Percentiles rank a stretch among this genome's conserved stretches.
Evolutionary conservation across 345 rosid genomes (phyloP).

Genomic region (Turnera subulata): DNA sequence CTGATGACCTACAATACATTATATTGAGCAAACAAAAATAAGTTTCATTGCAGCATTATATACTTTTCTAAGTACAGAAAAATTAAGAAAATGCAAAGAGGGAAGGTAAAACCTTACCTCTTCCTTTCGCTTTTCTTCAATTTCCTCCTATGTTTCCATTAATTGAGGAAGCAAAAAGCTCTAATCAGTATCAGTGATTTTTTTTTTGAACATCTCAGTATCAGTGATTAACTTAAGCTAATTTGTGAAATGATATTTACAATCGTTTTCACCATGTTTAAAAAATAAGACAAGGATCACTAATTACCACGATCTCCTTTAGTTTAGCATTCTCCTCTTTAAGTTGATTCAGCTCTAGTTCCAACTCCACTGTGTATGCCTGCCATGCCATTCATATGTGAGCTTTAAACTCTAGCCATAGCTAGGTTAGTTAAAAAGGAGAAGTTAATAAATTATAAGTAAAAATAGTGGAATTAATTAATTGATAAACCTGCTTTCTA

Average conservation of each 20-base stretch:
- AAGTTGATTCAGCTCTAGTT: conserved; percentile 69
- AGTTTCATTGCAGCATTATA: not conserved
- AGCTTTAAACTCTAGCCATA: not conserved
- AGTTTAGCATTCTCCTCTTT: conserved; percentile 73
- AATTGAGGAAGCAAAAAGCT: not conserved
- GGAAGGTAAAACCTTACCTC: conserved; percentile 37
- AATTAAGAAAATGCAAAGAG: not conserved
- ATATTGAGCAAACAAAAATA: not conserved
- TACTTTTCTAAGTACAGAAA: not conserved
- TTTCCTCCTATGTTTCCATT: conserved; percentile 44
- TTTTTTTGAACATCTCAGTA: too few relatives aligned
- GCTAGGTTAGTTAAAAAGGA: not conserved
- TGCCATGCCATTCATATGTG: too few relatives aligned
- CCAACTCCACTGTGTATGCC: conserved; percentile 94
- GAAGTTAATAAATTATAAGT: not conserved
- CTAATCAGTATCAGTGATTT: not conserved
- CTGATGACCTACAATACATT: conserved; percentile 31
- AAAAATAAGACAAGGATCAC: not conserved
- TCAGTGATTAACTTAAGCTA: not conserved
- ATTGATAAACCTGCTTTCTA: conserved; percentile 77
- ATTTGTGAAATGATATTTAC: not conserved
- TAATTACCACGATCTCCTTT: conserved; percentile 54
- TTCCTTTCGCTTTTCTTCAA: conserved; percentile 40
- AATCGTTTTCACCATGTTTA: too few relatives aligned
- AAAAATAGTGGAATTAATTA: too few relatives aligned